Conservation (phyloP, 2,329 filamentous ascomycete species). For the Teratosphaeria viscida region DNA sequence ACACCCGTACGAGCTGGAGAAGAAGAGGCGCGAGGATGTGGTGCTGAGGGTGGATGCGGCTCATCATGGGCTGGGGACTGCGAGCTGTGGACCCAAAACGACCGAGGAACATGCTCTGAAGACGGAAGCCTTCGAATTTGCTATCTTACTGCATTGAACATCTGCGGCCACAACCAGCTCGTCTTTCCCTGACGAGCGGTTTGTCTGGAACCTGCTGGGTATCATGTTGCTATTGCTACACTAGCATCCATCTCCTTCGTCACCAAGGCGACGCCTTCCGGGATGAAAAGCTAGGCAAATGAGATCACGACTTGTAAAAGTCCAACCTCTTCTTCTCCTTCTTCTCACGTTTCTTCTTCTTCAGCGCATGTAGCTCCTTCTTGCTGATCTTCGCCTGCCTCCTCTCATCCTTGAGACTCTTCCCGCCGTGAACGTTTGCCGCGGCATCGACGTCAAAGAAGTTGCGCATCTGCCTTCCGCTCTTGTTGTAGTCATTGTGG, state of each 20-base stretch:
- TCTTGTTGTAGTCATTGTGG: conserved; percentile 81
- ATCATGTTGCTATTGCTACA: background rate
- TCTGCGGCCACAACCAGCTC: background rate
- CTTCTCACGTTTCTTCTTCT: conserved; percentile 75
- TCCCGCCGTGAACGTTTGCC: conserved; percentile 80
- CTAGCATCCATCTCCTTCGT: background rate
- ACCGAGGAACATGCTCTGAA: conserved; percentile 31
- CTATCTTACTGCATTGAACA: background rate
- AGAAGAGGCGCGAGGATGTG: conserved; percentile 43
- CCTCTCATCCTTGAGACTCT: conserved; percentile 83
- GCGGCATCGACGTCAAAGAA: conserved; percentile 95
- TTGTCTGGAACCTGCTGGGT: background rate
- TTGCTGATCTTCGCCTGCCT: conserved; percentile 74
- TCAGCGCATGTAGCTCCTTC: conserved; percentile 80
- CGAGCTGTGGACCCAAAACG: conserved; percentile 49
- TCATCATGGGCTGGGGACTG: conserved; percentile 54
- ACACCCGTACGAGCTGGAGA: conserved; percentile 53
- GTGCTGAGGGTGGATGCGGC: conserved; percentile 50
- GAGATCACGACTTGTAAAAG: conserved; percentile 69
- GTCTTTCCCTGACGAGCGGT: background rate
- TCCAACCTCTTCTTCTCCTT: conserved; percentile 92
- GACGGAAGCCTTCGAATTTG: conserved; percentile 28
- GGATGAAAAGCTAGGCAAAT: background rate
- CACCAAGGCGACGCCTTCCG: background rate
- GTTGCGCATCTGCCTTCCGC: conserved; percentile 76